These are phyloP conservation scores for Phytophthora lateralis DNA, from an alignment of 352 stramenopile species.

Conservation along the genomic window DNA sequence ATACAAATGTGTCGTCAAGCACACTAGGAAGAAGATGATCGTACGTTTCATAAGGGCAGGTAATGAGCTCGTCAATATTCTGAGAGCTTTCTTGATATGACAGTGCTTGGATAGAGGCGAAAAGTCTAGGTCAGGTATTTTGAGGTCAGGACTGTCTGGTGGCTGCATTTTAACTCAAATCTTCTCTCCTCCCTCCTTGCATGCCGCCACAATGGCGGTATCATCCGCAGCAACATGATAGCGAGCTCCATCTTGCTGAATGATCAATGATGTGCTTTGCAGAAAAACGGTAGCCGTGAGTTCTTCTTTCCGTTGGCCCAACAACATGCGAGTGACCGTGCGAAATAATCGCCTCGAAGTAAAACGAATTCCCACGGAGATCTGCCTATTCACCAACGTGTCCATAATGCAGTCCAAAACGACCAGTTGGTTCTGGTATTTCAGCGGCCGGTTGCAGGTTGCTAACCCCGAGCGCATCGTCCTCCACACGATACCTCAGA, in stretches of 20 bases:
- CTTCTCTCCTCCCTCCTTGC: neutral
- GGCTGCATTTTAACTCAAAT: neutral
- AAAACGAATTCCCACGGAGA: too few relatives aligned
- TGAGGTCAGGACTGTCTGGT: neutral
- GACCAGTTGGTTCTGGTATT: too few relatives aligned
- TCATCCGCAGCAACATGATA: neutral
- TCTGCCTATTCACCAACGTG: too few relatives aligned
- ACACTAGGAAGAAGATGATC: neutral
- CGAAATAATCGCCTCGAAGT: too few relatives aligned
- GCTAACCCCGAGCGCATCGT: too few relatives aligned
- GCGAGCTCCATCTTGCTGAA: neutral
- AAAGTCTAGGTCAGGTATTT: neutral
- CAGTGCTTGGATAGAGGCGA: neutral
- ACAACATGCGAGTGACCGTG: too few relatives aligned
- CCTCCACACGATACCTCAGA: too few relatives aligned
- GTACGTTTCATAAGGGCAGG: neutral
- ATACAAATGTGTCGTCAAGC: neutral
- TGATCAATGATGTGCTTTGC: neutral
- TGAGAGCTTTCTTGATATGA: neutral
- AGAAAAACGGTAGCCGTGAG: too few relatives aligned
- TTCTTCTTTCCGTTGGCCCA: too few relatives aligned
- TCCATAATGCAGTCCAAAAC: too few relatives aligned
- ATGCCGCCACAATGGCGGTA: neutral
- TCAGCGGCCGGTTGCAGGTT: too few relatives aligned
- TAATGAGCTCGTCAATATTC: neutral